Evolutionary conservation across 176 grass and related monocot genomes (phyloP).

Genomic region (Ampelocalamus luodianensis): DNA sequence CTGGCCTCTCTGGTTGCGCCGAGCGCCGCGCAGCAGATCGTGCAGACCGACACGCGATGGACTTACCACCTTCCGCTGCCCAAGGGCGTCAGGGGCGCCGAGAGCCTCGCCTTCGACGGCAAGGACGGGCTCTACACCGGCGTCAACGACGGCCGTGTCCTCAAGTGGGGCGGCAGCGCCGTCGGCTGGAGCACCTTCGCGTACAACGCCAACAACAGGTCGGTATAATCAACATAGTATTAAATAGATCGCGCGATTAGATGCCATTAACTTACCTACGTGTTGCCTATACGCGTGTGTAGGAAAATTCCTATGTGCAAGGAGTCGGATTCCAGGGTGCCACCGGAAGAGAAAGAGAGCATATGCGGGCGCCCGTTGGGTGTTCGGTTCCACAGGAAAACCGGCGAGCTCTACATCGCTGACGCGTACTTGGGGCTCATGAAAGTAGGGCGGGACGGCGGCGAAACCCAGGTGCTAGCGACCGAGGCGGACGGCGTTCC

Average conservation of each 20-base stretch:
- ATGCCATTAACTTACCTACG: neutral
- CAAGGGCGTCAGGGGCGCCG: conserved; percentile 38
- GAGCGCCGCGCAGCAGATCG: neutral
- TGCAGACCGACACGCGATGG: conserved; percentile 35
- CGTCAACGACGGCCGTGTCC: conserved; percentile 58
- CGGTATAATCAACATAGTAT: neutral
- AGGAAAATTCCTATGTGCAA: conserved; percentile 21
- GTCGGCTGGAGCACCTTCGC: conserved; percentile 57
- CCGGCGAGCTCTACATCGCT: conserved; percentile 65
- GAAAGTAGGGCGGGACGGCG: conserved; percentile 46
- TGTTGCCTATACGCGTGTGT: neutral
- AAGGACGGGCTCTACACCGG: conserved; percentile 57
- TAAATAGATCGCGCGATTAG: neutral
- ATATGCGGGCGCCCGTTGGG: conserved; percentile 61
- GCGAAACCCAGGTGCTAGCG: conserved; percentile 36
- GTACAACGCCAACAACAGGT: conserved; percentile 41
- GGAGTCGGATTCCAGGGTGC: neutral
- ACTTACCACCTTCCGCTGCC: conserved; percentile 21
- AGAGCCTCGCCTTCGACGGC: conserved; percentile 66
- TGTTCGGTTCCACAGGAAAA: conserved; percentile 50
- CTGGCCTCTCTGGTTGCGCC: neutral
- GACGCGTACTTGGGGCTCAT: conserved; percentile 65
- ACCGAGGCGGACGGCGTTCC: conserved; percentile 40
- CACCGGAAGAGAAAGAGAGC: conserved; percentile 39
- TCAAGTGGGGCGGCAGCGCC: conserved; percentile 53